Evolutionary conservation across 2,329 filamentous ascomycete genomes (phyloP).

Genomic region (Ophiocordyceps camponoti-rufipedis): DNA sequence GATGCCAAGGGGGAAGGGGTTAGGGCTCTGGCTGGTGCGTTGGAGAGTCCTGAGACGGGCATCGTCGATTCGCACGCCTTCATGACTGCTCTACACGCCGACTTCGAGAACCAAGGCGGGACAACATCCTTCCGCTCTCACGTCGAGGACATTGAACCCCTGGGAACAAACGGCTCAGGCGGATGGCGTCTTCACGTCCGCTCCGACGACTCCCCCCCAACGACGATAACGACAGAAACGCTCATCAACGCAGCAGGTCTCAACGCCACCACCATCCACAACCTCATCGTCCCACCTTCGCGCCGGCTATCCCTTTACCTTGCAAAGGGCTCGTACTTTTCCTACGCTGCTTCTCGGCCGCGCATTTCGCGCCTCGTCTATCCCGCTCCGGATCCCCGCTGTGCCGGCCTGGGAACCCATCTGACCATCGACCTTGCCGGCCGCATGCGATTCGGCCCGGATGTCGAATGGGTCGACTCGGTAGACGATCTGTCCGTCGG

Average conservation of each 20-base stretch:
- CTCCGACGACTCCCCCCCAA: slow-evolving; percentile 13
- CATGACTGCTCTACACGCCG: slow-evolving; percentile 64
- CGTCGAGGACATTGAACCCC: slow-evolving; percentile 43
- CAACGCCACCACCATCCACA: slow-evolving; percentile 56
- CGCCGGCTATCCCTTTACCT: slow-evolving; percentile 49
- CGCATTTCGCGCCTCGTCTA: slow-evolving; percentile 61
- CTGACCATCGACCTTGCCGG: slow-evolving; percentile 79
- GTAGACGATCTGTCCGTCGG: slow-evolving; percentile 55
- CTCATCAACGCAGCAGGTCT: slow-evolving; percentile 79
- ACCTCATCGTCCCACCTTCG: slow-evolving; percentile 52
- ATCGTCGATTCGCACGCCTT: slow-evolving; percentile 77
- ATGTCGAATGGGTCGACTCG: slow-evolving; percentile 77
- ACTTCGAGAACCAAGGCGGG: slow-evolving; percentile 62
- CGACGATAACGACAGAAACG: slow-evolving; percentile 52
- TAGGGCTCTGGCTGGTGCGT: slow-evolving; percentile 47
- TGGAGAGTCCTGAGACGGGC: slow-evolving; percentile 75
- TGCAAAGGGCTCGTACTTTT: slow-evolving; percentile 93
- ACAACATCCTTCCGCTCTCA: slow-evolving; percentile 50
- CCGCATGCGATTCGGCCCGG: slow-evolving; percentile 77
- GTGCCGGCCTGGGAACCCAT: slow-evolving; percentile 78
- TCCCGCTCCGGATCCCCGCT: slow-evolving; percentile 66
- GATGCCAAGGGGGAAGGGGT: slow-evolving; percentile 54
- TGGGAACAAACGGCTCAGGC: neutral
- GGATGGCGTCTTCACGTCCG: slow-evolving; percentile 34
- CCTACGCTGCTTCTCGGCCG: slow-evolving; percentile 50